Evolutionary conservation across 2,329 filamentous ascomycete species (phyloP).

Genomic region (Botrytis medusae): DNA sequence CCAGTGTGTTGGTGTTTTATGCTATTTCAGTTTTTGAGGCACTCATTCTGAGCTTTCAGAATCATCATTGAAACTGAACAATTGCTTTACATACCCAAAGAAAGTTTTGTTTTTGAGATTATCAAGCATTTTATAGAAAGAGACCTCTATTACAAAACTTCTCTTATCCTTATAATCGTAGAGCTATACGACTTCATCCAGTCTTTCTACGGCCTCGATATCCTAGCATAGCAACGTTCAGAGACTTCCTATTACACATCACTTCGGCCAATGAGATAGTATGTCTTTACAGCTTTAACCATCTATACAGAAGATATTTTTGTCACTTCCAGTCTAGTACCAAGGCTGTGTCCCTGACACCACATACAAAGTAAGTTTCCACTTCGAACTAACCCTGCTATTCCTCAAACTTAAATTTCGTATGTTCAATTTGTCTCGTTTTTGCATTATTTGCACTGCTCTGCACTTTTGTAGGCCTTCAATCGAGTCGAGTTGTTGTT

Average conservation of each 20-base stretch:
- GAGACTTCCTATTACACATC: neutral
- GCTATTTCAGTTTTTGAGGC: neutral
- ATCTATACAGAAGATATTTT: neutral
- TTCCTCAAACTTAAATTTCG: too few species aligned
- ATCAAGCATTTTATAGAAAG: neutral
- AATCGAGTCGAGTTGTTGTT: neutral
- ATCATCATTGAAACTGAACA: neutral
- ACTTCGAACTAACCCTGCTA: neutral
- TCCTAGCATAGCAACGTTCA: neutral
- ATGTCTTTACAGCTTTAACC: neutral
- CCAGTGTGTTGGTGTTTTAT: neutral
- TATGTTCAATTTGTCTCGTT: neutral
- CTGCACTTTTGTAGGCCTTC: neutral
- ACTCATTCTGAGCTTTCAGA: neutral
- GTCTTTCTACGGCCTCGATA: too few species aligned
- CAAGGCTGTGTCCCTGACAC: too few species aligned
- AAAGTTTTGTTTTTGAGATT: fast-evolving
- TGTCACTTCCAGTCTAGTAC: neutral
- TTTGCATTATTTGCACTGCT: neutral
- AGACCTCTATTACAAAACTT: neutral
- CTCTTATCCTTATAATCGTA: neutral
- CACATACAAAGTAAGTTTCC: neutral
- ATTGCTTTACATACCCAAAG: neutral
- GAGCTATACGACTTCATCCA: neutral
- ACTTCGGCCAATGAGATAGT: neutral